These are phyloP conservation scores for Cladosporium sp. DNA, from an alignment of 2,329 filamentous ascomycete species.

Conservation along the genomic window DNA sequence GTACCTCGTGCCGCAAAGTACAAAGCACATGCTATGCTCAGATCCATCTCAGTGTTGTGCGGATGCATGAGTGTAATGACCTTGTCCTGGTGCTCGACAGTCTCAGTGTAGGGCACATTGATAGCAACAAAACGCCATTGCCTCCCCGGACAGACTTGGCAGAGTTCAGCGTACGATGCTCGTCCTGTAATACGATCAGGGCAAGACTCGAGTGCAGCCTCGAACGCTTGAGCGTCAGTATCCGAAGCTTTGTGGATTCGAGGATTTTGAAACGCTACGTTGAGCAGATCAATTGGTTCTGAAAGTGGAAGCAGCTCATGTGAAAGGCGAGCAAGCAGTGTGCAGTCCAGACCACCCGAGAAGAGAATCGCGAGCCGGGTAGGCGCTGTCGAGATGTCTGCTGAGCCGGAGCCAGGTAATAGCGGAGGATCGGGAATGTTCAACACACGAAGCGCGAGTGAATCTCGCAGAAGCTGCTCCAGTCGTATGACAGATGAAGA, in stretches of 20 bases:
- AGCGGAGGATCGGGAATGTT: constrained; percentile 57
- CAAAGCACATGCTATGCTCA: constrained; percentile 90
- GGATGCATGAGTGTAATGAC: constrained; percentile 81
- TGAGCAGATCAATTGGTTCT: constrained; percentile 81
- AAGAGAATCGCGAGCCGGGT: constrained; percentile 75
- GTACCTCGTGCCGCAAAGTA: constrained; percentile 85
- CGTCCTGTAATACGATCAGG: constrained; percentile 88
- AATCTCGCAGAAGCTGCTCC: constrained; percentile 28
- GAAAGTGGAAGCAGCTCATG: constrained; percentile 71
- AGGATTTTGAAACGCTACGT: constrained; percentile 97
- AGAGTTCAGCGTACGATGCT: constrained; percentile 74
- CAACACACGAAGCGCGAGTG: constrained; percentile 47
- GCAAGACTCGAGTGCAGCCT: constrained; percentile 70
- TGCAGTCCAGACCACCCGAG: constrained; percentile 92
- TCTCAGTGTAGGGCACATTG: constrained; percentile 79
- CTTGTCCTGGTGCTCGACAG: constrained; percentile 63
- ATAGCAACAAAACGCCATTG: constrained; percentile 83
- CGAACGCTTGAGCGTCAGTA: constrained; percentile 26
- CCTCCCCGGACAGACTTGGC: constrained; percentile 65
- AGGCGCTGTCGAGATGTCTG: constrained; percentile 34
- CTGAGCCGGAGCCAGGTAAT: neutral
- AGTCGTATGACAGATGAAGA: constrained; percentile 29
- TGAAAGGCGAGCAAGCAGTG: constrained; percentile 75
- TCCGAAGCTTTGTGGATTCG: constrained; percentile 49
- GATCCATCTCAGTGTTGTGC: constrained; percentile 97